Conservation (phyloP, 257 asterid species). For the Fraxinus americana region DNA sequence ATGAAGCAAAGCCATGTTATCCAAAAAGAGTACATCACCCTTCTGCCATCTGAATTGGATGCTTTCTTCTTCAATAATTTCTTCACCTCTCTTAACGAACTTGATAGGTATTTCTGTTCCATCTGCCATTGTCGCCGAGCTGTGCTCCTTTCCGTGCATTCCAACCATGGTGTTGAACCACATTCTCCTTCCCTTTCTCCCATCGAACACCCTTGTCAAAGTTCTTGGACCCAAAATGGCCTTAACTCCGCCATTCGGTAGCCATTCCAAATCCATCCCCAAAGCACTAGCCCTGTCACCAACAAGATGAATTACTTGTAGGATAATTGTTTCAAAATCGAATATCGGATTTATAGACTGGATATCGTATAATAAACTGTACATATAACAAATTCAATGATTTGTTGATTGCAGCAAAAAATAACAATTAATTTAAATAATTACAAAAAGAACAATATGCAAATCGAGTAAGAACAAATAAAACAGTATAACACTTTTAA, state of each 20-base stretch:
- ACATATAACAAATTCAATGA: no score
- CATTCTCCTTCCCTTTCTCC: slow-evolving; percentile 77
- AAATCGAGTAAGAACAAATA: no score
- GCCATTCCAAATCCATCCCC: slow-evolving; percentile 91
- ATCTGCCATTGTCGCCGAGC: slow-evolving; percentile 80
- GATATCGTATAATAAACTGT: no score
- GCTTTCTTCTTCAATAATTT: slow-evolving; percentile 88
- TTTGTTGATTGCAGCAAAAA: no score
- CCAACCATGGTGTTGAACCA: slow-evolving; percentile 89
- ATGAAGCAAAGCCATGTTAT: slow-evolving; percentile 70
- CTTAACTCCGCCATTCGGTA: slow-evolving; percentile 59
- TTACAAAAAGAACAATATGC: no score
- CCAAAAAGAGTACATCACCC: slow-evolving; percentile 75
- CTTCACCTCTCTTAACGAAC: slow-evolving; percentile 68
- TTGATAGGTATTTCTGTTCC: slow-evolving; percentile 60
- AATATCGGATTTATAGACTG: no score
- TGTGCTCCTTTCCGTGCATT: slow-evolving; percentile 80
- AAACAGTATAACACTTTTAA: no score
- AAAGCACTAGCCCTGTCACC: slow-evolving; percentile 55
- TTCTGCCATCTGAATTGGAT: slow-evolving; percentile 89
- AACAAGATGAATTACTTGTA: not conserved
- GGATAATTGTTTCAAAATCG: no score
- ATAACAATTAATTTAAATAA: no score
- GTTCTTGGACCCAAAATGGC: slow-evolving; percentile 61
- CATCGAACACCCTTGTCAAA: slow-evolving; percentile 70